Base-by-base conservation (phyloP, 148 eudicot species). In the Silene latifolia region DNA sequence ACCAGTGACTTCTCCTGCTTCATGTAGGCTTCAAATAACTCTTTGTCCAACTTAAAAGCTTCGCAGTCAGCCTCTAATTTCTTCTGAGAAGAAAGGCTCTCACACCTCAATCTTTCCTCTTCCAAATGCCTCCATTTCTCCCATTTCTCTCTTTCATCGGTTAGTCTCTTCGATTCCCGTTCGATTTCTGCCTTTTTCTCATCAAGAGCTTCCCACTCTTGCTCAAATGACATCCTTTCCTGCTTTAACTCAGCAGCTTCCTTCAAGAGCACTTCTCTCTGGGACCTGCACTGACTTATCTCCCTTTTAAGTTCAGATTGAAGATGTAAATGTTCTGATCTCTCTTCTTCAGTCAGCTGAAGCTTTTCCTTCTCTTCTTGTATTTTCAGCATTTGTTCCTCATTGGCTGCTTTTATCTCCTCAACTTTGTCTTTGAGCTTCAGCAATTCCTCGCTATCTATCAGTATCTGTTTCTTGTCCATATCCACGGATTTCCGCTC, bases 181-280 rank as follows among this genome's bases (percentile, higher is more conserved):
- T 80, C 86, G 65, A 80, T 72, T 74, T 78, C 83, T 23, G 80
- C 77, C 71, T 86, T 86, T 85, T 86, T 92, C 84, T 89, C 96
- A 84, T 95, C 99, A 75, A 95, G 90, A 44, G 83, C 90, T 79
- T 95, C 99, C 99, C 99, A 95, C 77, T 95, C 99, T 79, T 81
- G 87, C 87, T 95, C 99, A 87, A 95, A 95, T 74, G 82, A 82
- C 83, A 76, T 82, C 81, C 83, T 89, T 73, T 90, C 97, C 67
- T 84, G 89, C 82, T 82, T 95, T 79, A 95, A 80, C 68, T 86
- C 93, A 64, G 88, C 97, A 77, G 89, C 85, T 74, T 92, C 92
- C 83, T 85, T 92, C 83, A 87, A 32, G 47, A 92, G 83, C 67
- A 78, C 81, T 77, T 92, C 96, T 75, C 85, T 87, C 76, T 89